Evolutionary conservation across 768 basidiomycete species (phyloP), one percentile per base, ranked within the genome.

Genomic region (Thelephora ganbajun): DNA sequence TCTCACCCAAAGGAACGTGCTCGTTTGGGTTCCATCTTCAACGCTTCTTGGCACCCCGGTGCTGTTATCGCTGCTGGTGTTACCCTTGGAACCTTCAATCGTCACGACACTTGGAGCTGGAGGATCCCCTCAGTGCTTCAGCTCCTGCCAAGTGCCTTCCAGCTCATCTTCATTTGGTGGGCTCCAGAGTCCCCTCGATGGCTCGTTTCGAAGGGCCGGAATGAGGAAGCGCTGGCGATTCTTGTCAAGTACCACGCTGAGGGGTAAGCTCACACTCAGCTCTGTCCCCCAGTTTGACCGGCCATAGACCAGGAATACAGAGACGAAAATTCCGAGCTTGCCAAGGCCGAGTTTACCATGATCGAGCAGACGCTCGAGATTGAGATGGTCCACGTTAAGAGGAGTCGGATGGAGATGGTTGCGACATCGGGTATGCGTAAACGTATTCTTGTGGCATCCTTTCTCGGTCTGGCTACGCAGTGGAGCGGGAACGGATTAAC

Each of bases 1-100:
- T 73, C 80, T 0, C 77, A 80, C 61, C 80, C 81, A 0, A 79
- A 77, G 47, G 80, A 83, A 62, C 77, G 83, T 44, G 77, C 76
- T 1, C 70, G 73, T 5, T 56, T 85, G 16, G 80, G 79, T 7
- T 77, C 77, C 3, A 63, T 78, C 1, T 80, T 76, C 65, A 79
- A 79, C 59, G 67, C 77, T 0, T 77, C 73, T 49, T 82, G 76
- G 65, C 79, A 76, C 58, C 69, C 75, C 39, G 73, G 73, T 68
- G 66, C 76, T 44, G 73, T 80, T 50, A 71, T 75, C 22, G 76
- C 78, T 5, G 76, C 77, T 7, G 74, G 70, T 2, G 66, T 73
- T 1, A 84, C 79, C 0, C 72, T 81, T 33, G 75, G 76, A 7
- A 83, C 83, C 0, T 83, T 82, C 65, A 51, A 63, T 7, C 77